phyloP scores from a whole-genome alignment of 2,329 filamentous ascomycete species.

The Trichoderma citrinoviride region DNA sequence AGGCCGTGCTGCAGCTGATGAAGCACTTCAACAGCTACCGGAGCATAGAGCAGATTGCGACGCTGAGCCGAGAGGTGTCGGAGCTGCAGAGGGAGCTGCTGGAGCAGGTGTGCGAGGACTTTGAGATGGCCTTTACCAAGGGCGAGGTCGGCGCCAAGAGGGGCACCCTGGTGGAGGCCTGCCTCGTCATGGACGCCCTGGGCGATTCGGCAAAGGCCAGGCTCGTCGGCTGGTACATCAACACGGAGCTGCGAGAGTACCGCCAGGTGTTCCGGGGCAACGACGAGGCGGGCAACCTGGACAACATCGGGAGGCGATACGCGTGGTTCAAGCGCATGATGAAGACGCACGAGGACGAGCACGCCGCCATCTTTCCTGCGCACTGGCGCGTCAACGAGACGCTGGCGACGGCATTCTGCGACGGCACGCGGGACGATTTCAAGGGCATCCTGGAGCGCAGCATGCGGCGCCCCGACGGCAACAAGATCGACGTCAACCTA shows the following conservation, averaged over 20 bases:
- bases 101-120: conserved; percentile 99
- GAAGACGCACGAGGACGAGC: conserved; percentile 93
- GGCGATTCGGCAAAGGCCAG: conserved; percentile 81
- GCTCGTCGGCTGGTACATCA: conserved; percentile 94
- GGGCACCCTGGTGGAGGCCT: conserved; percentile 77
- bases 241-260: conserved; percentile 93
- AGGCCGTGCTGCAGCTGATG: conserved; percentile 96
- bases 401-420: conserved; percentile 88
- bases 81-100: conserved; percentile 89
- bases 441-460: conserved; percentile 87
- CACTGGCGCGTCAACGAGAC: conserved; percentile 90
- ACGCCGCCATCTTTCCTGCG: conserved; percentile 79
- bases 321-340: conserved; percentile 96
- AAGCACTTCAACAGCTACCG: conserved; percentile 97
- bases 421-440: conserved; percentile 93
- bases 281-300: conserved; percentile 91
- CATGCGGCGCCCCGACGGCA: conserved; percentile 73
- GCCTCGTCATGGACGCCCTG: conserved; percentile 89
- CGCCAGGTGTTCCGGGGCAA: conserved; percentile 93
- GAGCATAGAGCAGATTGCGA: conserved; percentile 96
- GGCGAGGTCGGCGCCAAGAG: conserved; percentile 71
- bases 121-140: conserved; percentile 91
- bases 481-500: conserved; percentile 83
- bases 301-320: conserved; percentile 94
- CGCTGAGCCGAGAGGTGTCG: conserved; percentile 85